Base-by-base conservation (phyloP, 208 protist species). In the Endotrypanum monterogeii region DNA sequence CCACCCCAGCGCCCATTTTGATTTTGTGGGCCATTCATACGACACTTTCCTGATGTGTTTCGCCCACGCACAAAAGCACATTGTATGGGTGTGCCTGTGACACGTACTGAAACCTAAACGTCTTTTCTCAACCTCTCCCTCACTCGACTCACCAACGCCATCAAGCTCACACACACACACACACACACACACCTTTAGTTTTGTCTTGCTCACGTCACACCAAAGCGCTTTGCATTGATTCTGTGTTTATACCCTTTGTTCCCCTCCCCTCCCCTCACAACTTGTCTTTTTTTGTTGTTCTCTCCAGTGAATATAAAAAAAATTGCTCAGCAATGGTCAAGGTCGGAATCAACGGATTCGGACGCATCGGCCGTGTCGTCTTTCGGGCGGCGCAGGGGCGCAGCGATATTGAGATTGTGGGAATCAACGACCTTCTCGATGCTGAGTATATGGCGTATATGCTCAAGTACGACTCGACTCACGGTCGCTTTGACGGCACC, bases 321-420 rank as follows among this genome's bases (percentile, higher is more conserved):
- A 41, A 44, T 25, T 12, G 23, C 11, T 2, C 8, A 23, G n/a
- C 0, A 50, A 73, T 71, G 78, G 82, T 94, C 70, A 91, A 94
- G 76, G 77, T 99, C 65, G 98, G 97, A 71, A 99, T 99, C 83
- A 99, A 99, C 87, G 98, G 98, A 61, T 99, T 99, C 78, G 99
- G 98, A 76, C 92, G 98, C 76, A 99, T 99, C 83, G 99, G 98
- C 69, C 93, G 98, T 71, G 83, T 99, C 58, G 98, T 99, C 46
- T 91, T 98, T 73, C 66, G 74, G 18, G 74, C 67, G 12, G 74
- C 74, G 20, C 94, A 98, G 77, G 84, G 95, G 57, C 79, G 95
- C 23, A 82, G 88, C 54, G 88, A 91, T 37, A 85, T 89, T 51
- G 85, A 86, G 28, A 85, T 91, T 18, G 84, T 92, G 60, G 87